These are phyloP conservation scores for Cutaneotrichosporon curvatum DNA, from an alignment of 1,284 basidiomycete genomes.

Conservation along the genomic window DNA sequence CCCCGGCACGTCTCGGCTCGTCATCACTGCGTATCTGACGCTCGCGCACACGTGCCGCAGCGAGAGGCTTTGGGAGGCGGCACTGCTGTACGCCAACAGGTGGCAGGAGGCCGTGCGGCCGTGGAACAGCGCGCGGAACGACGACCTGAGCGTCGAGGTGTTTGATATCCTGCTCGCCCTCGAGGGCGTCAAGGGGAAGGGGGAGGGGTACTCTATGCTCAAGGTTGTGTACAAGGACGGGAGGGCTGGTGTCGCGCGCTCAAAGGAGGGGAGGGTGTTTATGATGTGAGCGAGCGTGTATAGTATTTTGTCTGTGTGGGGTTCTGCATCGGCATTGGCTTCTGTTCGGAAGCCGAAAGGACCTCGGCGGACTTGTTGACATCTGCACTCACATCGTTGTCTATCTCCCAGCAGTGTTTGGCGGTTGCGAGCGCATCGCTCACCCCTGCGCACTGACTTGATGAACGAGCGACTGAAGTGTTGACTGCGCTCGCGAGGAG, in stretches of 20 bases:
- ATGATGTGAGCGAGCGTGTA: too few species aligned
- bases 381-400: too few species aligned
- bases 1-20: background rate
- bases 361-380: too few species aligned
- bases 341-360: too few species aligned
- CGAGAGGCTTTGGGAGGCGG: slow-evolving; percentile 1
- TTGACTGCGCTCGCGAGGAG: too few species aligned
- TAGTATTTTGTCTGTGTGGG: background rate
- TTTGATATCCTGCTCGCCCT: slow-evolving; percentile 3
- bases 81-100: slow-evolving; percentile 2
- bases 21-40: background rate
- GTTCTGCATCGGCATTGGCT: background rate
- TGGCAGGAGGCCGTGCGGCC: background rate
- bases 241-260: background rate
- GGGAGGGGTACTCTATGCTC: background rate
- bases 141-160: too few species aligned
- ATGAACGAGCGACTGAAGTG: too few species aligned
- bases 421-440: too few species aligned
- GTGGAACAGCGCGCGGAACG: background rate
- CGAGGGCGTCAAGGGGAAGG: slow-evolving; percentile 4
- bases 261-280: background rate
- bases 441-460: too few species aligned
- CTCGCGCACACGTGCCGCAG: background rate
- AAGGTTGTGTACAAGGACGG: background rate
- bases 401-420: too few species aligned